Evolutionary conservation across 2,329 filamentous ascomycete genomes (phyloP), one percentile per base, ranked within the genome.

Genomic region (Pseudopyricularia javanii): DNA sequence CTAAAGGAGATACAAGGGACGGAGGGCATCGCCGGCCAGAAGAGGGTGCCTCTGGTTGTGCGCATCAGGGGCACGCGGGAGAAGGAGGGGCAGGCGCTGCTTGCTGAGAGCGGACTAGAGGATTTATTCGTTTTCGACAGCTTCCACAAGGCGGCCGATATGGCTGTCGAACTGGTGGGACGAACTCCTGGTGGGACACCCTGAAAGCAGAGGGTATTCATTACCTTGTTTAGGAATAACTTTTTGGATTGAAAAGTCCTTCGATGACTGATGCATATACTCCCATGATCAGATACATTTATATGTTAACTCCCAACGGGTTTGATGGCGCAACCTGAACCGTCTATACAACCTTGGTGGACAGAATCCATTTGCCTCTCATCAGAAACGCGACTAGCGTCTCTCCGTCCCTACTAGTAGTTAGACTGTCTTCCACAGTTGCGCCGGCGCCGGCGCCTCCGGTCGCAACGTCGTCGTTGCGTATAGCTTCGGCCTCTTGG

Each of bases 41-140:
- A 85, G 60, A 68, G 65, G n/a, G 73, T 86, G 2, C 86, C 86
- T 0, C 83, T 91, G 1, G 85, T 91, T n/a, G 86, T 91, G 30
- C 74, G 87, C 57, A 74, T 91, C 56, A 73, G 85, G 56, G 86
- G 87, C 7, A 90, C 86, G 14, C 87, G 86, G 59, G 86, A 91
- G 68, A 75, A 76, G 59, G 71, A 79, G 57, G 87, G 85, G 7
- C 82, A 84, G 71, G 75, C 72, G 63, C 79, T 89, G 69, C 83
- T 91, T 63, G 74, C 73, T 1, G 74, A 84, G 61, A 88, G 84
- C 61, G 80, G 81, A 1, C 68, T 91, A 59, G 76, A 54, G 76
- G 33, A n/a, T 12, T 68, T 91, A 52, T 79, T 80, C 64, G 85
- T 83, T 0, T 89, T 82, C 68, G 85, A 89, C 66, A 80, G 81